Evolutionary conservation across 257 asterid genomes (phyloP).

Genomic region (Henckelia pumila): DNA sequence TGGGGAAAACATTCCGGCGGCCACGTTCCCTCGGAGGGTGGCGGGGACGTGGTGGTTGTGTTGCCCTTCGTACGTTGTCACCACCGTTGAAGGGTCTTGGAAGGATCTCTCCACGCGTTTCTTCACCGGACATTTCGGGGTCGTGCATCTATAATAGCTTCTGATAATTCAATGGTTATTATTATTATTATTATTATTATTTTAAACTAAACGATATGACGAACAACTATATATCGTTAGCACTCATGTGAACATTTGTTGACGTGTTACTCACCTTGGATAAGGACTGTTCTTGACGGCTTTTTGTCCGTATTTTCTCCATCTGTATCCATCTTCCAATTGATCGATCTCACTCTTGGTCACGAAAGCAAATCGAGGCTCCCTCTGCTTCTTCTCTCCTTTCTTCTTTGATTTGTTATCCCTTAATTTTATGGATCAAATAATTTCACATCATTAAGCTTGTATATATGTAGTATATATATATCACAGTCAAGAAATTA

Average conservation of each 20-base stretch:
- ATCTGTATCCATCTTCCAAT: slow-evolving; percentile 82
- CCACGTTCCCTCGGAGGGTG: slow-evolving; percentile 57
- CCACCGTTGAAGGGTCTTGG: slow-evolving; percentile 64
- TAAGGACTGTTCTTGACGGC: slow-evolving; percentile 89
- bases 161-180: neutral
- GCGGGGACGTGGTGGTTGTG: slow-evolving; percentile 78
- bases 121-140: slow-evolving; percentile 74
- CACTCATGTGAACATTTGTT: too few species aligned
- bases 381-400: slow-evolving; percentile 66
- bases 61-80: slow-evolving; percentile 81
- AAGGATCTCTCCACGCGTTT: slow-evolving; percentile 70
- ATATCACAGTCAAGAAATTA: neutral
- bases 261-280: too few species aligned
- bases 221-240: too few species aligned
- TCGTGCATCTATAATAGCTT: slow-evolving; percentile 71
- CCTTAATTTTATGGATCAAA: slow-evolving; percentile 25
- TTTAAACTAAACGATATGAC: too few species aligned
- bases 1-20: slow-evolving; percentile 50
- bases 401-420: slow-evolving; percentile 55
- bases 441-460: neutral
- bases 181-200: too few species aligned
- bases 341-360: slow-evolving; percentile 89
- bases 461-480: too few species aligned
- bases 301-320: slow-evolving; percentile 90
- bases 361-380: slow-evolving; percentile 77